These are phyloP conservation scores for Artemisia princeps DNA, from an alignment of 140 eudicot species.

Conservation along the genomic window DNA sequence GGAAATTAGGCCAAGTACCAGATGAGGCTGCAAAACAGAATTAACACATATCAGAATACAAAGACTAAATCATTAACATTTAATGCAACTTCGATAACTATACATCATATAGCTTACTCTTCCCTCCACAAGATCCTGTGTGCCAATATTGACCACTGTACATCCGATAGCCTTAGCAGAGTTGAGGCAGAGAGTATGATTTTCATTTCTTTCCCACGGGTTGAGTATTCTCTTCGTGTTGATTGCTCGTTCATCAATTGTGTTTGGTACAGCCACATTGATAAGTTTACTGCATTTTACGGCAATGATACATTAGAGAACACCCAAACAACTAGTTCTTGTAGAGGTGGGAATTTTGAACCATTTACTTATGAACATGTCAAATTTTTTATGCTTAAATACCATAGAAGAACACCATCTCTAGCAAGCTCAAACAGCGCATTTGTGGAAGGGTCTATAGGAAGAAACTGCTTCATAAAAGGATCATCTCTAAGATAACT, in stretches of 20 bases:
- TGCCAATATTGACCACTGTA: constrained; percentile 86
- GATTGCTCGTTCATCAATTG: constrained; percentile 65
- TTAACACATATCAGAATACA: constrained; percentile 7
- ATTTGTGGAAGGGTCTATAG: constrained; percentile 69
- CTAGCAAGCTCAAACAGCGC: constrained; percentile 80
- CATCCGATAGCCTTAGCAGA: constrained; percentile 98
- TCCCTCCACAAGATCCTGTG: constrained; percentile 83
- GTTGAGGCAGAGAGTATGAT: constrained; percentile 86
- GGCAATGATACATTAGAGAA: constrained; percentile 18
- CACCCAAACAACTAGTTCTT: neutral
- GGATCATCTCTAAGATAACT: constrained; percentile 95
- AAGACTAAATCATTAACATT: constrained; percentile 6
- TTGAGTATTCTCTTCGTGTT: constrained; percentile 54
- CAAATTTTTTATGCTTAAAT: constrained; percentile 23
- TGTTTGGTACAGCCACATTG: constrained; percentile 65
- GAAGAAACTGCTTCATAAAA: constrained; percentile 82
- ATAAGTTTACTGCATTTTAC: constrained; percentile 63
- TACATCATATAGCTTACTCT: constrained; percentile 44
- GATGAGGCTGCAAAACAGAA: constrained; percentile 68
- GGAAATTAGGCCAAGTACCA: constrained; percentile 84
- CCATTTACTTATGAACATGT: constrained; percentile 9
- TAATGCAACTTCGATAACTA: neutral
- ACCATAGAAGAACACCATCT: constrained; percentile 98
- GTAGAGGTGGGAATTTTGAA: constrained; percentile 5
- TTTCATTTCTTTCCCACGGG: constrained; percentile 82